Base-by-base conservation (phyloP, 1,139 yeast species). In the Nematodospora anomalae region DNA sequence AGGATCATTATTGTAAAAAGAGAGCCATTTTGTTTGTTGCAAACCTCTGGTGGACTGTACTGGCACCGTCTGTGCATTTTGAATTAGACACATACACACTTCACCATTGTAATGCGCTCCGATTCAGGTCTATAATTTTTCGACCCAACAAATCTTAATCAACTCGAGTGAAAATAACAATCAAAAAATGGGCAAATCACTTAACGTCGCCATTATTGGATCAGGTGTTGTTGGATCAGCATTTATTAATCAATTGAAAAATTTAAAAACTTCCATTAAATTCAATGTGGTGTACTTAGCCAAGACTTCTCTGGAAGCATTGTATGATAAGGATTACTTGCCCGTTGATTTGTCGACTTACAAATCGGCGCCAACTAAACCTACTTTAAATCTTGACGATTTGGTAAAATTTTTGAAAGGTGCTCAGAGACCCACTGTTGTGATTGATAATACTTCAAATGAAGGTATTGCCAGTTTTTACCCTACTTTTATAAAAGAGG, bases 201-300 rank as follows among this genome's bases (percentile, higher is more conserved):
- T 85, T 33, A 83, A 86, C 57, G 68, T 87, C 44, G 95, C 95
- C 36, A 77, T 87, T 48, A 81, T 87, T 48, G 96, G 96, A 41
- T 82, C 96, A 34, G 97, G 97, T 51, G 92, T 89, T 36, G 97
- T 92, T 43, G 99, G 99, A 41, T 76, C 94, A 25, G 89, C 96
- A 36, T 88, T 88, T 65, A 58, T 70, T 52, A 60, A 52, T 51
- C 76, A 71, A 55, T 71, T 92, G 62, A 78, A 79, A 53, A 94
- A 84, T 65, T 72, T 90, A 49, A 70, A 75, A 46, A 46, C 67
- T 40, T 56, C 78, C 23, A 74, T 84, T 49, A 66, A 70, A 29
- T 88, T 81, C 71, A 84, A 88, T 51, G 84, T 92, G 24, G 80
- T 92, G 32, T 75, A 86, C 49, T 75, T 92, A 43, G 89, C 96